phyloP scores from a whole-genome alignment of 2,329 filamentous ascomycete species.

The Cucurbitaria berberidis region DNA sequence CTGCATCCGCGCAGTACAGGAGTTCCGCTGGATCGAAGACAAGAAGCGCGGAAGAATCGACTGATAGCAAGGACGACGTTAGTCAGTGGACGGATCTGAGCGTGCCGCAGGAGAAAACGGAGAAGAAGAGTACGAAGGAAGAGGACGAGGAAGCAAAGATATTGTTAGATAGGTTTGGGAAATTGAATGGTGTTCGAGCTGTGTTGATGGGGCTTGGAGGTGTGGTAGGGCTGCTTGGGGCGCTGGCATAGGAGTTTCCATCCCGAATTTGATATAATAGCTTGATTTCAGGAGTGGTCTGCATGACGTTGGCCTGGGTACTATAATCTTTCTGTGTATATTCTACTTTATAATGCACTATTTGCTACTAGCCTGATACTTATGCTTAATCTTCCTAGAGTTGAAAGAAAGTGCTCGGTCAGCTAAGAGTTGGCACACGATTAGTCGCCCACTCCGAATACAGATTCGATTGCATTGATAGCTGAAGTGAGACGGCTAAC shows the following conservation, averaged over 20 bases:
- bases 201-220: slow-evolving; percentile 33
- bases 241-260: slow-evolving; percentile 6
- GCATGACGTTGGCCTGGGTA: too few relatives aligned
- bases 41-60: slow-evolving; percentile 27
- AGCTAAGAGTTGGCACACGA: too few relatives aligned
- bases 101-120: slow-evolving; percentile 26
- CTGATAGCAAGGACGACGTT: slow-evolving; percentile 27
- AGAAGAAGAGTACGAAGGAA: slow-evolving; percentile 11
- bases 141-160: slow-evolving; percentile 25
- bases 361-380: too few relatives aligned
- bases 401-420: too few relatives aligned
- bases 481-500: too few relatives aligned
- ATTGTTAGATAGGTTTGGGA: slow-evolving; percentile 29
- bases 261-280: too few relatives aligned
- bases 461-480: too few relatives aligned
- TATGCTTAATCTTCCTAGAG: too few relatives aligned
- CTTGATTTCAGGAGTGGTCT: too few relatives aligned
- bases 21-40: background rate
- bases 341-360: too few relatives aligned
- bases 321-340: too few relatives aligned
- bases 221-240: slow-evolving; percentile 29
- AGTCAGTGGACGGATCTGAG: slow-evolving; percentile 39
- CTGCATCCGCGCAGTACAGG: slow-evolving; percentile 5
- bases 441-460: too few relatives aligned
- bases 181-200: slow-evolving; percentile 31